A percentile compares a stretch with the other conserved stretches of the same genome.
phyloP scores from a whole-genome alignment of 2,329 filamentous ascomycete species.

The Aspergillus pseudoglaucus region DNA sequence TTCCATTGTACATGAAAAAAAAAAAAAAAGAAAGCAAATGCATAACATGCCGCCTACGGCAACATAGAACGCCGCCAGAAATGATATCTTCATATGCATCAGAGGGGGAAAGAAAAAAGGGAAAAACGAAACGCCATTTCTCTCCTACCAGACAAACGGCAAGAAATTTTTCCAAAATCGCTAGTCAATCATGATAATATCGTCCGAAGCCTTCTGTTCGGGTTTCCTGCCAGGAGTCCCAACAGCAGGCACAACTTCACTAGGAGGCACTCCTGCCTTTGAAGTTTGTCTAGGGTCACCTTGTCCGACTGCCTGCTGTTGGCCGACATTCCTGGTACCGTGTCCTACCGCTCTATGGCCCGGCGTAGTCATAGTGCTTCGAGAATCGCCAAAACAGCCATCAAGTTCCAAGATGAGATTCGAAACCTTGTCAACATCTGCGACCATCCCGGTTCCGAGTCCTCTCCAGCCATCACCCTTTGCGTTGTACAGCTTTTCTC shows the following conservation, averaged over 20 bases:
- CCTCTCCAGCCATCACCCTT: slow-evolving; percentile 36
- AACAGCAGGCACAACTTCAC: background rate
- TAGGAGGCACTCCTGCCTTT: background rate
- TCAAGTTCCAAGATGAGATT: slow-evolving; percentile 28
- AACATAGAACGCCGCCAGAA: background rate
- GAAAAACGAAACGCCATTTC: background rate
- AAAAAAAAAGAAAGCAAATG: background rate
- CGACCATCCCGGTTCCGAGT: slow-evolving; percentile 32
- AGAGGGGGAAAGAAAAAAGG: slow-evolving; percentile 1
- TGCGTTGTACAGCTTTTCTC: slow-evolving; percentile 28
- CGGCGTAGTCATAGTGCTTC: background rate
- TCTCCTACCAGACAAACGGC: background rate
- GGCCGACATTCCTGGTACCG: background rate
- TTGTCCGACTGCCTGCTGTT: background rate
- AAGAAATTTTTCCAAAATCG: background rate
- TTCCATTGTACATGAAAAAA: background rate
- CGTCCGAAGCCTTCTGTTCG: slow-evolving; percentile 6
- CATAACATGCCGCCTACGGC: background rate
- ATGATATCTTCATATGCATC: background rate
- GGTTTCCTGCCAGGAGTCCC: background rate
- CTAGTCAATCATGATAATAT: slow-evolving; percentile 35
- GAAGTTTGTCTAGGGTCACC: background rate
- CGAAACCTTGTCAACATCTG: slow-evolving; percentile 25
- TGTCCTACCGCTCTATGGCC: background rate
- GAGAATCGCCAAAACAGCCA: slow-evolving; percentile 17